A percentile compares a stretch with the other conserved stretches of the same genome.
Evolutionary conservation across 495 filamentous ascomycete genomes (phyloP).

Genomic region (Hypoxylon lenormandii): DNA sequence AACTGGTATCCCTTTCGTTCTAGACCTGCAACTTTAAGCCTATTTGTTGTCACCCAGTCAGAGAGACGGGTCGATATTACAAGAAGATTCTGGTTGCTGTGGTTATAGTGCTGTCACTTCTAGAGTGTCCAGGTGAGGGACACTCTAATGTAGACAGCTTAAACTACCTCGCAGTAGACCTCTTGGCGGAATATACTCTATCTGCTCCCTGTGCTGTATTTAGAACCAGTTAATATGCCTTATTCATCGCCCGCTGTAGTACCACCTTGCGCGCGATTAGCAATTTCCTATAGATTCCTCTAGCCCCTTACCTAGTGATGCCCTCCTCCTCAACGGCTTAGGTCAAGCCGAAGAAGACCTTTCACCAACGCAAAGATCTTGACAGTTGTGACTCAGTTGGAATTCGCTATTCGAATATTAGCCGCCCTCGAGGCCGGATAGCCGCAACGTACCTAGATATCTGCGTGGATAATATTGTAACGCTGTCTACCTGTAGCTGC

Average conservation of each 20-base stretch:
- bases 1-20: constrained; percentile 24
- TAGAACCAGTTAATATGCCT: constrained; percentile 30
- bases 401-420: constrained; percentile 29
- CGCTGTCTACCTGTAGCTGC: constrained; percentile 9
- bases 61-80: constrained; percentile 23
- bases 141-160: constrained; percentile 21
- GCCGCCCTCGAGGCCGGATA: constrained; percentile 22
- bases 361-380: constrained; percentile 17
- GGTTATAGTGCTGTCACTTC: constrained; percentile 16
- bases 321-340: constrained; percentile 5
- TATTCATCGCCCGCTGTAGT: constrained; percentile 10
- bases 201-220: constrained; percentile 33
- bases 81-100: constrained; percentile 38
- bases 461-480: constrained; percentile 8
- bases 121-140: constrained; percentile 12
- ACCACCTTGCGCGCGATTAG: neutral
- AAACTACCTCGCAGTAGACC: constrained; percentile 7
- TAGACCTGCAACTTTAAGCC: constrained; percentile 41
- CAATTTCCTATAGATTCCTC: constrained; percentile 3
- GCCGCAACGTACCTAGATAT: constrained; percentile 1
- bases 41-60: constrained; percentile 41
- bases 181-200: constrained; percentile 21
- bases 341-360: constrained; percentile 1
- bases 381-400: neutral
- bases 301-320: neutral